Base-by-base conservation (phyloP, 2,329 filamentous ascomycete genomes). In the Colletotrichum liriopes region DNA sequence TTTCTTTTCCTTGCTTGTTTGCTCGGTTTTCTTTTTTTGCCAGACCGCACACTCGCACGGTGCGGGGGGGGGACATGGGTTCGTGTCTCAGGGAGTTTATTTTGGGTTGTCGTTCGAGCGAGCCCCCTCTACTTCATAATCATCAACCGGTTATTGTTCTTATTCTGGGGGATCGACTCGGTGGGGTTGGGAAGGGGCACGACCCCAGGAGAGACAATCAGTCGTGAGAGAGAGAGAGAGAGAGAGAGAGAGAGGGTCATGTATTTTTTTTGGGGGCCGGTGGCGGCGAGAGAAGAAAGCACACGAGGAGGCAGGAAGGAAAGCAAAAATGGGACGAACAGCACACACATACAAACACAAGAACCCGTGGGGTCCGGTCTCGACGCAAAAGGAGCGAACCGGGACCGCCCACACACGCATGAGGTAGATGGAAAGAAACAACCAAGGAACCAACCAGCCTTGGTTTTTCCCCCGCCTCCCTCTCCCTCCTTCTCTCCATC, bases 281-380 rank as follows among this genome's bases (percentile, higher is more conserved):
- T 37, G 35, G 55, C 37, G 26, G 39, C 18, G n/a, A 16, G 26
- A 60, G 9, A 60, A 60, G 56, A 35, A 43, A 60, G 4, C 2
- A 64, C 23, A 43, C 18, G 49, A 45, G 23, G 8, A 23, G 49
- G 49, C 11, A 26, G 11, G 35, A 37, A 58, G 23, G 23, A 26
- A 37, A 26, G 39, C 32, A 55, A 45, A 35, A 47, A 47, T 16
- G 20, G 35, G 51, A 54, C 18, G 61, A 35, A 64, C 61, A 64
- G 37, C 26, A 64, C 49, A 63, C 61, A 45, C 26, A 37, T 29
- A 35, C 56, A 45, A 43, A 59, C n/a, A 56, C 12, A n/a, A 35
- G 37, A 58, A 58, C 60, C 60, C 23, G 60, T 52, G 60, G 45
- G 60, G 45, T 51, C 45, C 35, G 45, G 47, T 29, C 32, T 62